Conservation (phyloP, 805 yeast species). For the Kazachstania viticola region DNA sequence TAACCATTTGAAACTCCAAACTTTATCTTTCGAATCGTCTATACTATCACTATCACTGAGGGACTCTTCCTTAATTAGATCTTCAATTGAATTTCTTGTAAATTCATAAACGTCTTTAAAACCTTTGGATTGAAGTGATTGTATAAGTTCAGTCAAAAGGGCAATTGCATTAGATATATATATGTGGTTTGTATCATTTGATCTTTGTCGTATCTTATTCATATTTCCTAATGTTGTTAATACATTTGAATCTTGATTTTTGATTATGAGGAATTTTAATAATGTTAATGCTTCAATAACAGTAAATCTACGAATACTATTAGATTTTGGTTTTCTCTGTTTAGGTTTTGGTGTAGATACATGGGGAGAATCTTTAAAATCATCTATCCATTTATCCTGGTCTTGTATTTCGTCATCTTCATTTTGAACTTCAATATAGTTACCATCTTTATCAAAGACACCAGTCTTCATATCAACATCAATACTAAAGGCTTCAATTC, state of each 20-base stretch:
- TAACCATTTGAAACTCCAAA: constrained; percentile 36
- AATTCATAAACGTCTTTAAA: constrained; percentile 32
- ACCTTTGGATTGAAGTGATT: constrained; percentile 31
- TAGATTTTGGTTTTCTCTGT: constrained; percentile 12
- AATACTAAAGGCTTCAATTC: constrained; percentile 38
- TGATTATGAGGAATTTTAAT: constrained; percentile 27
- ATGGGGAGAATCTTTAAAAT: constrained; percentile 6
- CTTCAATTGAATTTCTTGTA: constrained; percentile 31
- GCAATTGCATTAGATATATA: constrained; percentile 18
- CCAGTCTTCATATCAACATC: constrained; percentile 40
- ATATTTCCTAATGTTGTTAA: constrained; percentile 35
- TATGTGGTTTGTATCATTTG: neutral
- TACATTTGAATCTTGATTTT: constrained; percentile 33
- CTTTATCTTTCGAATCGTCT: constrained; percentile 14
- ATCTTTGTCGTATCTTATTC: constrained; percentile 18
- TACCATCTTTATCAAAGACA: constrained; percentile 39
- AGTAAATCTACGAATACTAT: constrained; percentile 9
- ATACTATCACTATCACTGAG: constrained; percentile 12
- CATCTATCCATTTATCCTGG: constrained; percentile 19
- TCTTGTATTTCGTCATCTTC: constrained; percentile 16
- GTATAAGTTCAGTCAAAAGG: constrained; percentile 34
- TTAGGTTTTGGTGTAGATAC: constrained; percentile 8
- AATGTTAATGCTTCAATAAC: constrained; percentile 26
- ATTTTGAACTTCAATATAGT: constrained; percentile 29
- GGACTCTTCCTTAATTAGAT: constrained; percentile 17